Base-by-base conservation (phyloP, 805 yeast species). In the Pichia sporocuriosa region DNA sequence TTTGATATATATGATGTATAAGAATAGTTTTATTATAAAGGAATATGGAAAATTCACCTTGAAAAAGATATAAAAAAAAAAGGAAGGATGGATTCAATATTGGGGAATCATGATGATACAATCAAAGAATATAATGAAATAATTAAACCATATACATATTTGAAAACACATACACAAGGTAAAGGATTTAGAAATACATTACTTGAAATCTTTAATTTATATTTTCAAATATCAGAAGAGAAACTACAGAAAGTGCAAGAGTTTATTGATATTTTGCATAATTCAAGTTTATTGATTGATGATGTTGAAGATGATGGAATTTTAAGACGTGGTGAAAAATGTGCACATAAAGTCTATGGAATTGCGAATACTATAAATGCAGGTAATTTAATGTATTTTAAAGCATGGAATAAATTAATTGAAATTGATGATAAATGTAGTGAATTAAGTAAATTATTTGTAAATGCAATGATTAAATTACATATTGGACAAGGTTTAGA, bases 401-500 rank as follows among this genome's bases (percentile, higher is more conserved):
- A 70, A 30, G 84, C 94, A 1, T 68, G 85, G 61, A 70, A 44
- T 66, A 79, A 30, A 52, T 61, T 42, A 44, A 53, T 47, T 54
- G 68, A 48, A 55, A 62, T 42, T 23, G 52, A 53, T 20, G 37
- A 45, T 37, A 13, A 5, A 4, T 21, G 48, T 45, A 36, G 44
- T n/a, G 24, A 50, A 45, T 34, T 53, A 52, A 53, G 51, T 30
- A 49, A 57, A 17, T 69, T 79, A 1, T 71, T 79, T 45, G 68
- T 76, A 45, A 84, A 84, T 38, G 96, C 89, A 52, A 68, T 89
- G 77, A 59, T 84, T 39, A 80, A 83, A 53, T 63, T 89, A 43
- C 97, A 89, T 57, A 70, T 83, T 35, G 97, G 97, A 6, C 97
- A 89, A 65, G 94, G 95, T 0, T 61, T 83, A 45, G 97, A 89